These are phyloP conservation scores for Suillus tomentosus DNA, from an alignment of 768 basidiomycete species.

Conservation along the genomic window DNA sequence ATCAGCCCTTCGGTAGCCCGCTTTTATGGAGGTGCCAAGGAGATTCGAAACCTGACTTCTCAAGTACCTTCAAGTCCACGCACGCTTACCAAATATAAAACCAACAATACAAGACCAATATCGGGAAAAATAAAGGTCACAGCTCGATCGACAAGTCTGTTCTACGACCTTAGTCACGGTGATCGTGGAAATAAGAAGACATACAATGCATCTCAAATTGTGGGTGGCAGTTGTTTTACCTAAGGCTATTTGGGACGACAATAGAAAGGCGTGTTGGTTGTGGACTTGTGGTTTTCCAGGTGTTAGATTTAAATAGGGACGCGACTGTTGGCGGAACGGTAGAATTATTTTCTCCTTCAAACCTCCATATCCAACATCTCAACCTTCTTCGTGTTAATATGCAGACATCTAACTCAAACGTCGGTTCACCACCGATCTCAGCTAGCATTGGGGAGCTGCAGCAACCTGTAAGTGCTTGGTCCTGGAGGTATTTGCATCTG, in stretches of 20 bases:
- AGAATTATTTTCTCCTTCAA: not conserved
- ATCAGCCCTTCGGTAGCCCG: too few species aligned
- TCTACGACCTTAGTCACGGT: not conserved
- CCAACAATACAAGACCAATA: not conserved
- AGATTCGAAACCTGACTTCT: not conserved
- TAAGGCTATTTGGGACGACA: not conserved
- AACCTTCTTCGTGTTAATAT: not conserved
- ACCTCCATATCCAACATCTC: not conserved
- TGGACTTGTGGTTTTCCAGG: not conserved
- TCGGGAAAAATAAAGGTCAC: not conserved
- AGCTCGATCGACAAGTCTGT: not conserved
- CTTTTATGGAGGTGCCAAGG: not conserved
- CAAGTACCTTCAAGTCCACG: not conserved
- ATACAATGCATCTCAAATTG: not conserved
- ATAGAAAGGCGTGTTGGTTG: not conserved
- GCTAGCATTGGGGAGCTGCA: not conserved
- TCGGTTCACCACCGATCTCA: not conserved
- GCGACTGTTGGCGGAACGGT: not conserved
- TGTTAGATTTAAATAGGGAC: not conserved
- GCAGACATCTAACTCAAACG: not conserved
- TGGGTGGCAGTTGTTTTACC: not conserved
- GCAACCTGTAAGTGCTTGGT: not conserved
- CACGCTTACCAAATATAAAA: not conserved
- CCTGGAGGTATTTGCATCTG: not conserved
- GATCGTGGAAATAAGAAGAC: not conserved